Conservation (phyloP, 148 eudicot genomes). For the Chenopodium album region DNA sequence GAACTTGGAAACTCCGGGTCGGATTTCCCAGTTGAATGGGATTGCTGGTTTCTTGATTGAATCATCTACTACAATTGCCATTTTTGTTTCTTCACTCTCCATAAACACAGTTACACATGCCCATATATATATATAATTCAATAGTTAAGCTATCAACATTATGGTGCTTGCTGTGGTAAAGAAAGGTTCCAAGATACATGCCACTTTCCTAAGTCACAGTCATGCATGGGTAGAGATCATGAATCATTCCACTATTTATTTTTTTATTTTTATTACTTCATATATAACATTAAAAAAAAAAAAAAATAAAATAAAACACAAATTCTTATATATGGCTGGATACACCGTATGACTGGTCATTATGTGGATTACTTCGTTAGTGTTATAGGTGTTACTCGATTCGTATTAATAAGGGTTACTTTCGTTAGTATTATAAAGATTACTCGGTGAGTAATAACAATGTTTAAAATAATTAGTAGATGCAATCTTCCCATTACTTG, state of each 20-base stretch:
- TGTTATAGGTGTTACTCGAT: no score
- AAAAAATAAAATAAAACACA: no score
- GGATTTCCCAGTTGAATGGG: slow-evolving; percentile 3
- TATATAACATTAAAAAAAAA: no score
- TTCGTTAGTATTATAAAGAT: no score
- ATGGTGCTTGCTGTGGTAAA: neutral
- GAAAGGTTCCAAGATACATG: neutral
- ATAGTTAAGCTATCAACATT: neutral
- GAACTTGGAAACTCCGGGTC: slow-evolving; percentile 10
- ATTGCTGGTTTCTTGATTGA: slow-evolving; percentile 9
- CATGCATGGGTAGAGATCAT: neutral
- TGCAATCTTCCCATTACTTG: no score
- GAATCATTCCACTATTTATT: neutral
- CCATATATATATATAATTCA: neutral
- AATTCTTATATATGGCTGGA: no score
- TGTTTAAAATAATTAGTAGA: no score
- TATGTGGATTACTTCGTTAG: no score
- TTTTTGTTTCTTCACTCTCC: neutral
- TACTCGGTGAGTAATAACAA: no score
- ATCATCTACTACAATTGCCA: slow-evolving; percentile 2
- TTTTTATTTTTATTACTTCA: neutral
- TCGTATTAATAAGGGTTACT: no score
- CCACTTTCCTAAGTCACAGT: neutral
- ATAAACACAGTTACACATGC: neutral
- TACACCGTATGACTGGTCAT: no score